These are phyloP conservation scores for Wickerhamomyces silvicola DNA, from an alignment of 805 yeast genomes.

Conservation along the genomic window DNA sequence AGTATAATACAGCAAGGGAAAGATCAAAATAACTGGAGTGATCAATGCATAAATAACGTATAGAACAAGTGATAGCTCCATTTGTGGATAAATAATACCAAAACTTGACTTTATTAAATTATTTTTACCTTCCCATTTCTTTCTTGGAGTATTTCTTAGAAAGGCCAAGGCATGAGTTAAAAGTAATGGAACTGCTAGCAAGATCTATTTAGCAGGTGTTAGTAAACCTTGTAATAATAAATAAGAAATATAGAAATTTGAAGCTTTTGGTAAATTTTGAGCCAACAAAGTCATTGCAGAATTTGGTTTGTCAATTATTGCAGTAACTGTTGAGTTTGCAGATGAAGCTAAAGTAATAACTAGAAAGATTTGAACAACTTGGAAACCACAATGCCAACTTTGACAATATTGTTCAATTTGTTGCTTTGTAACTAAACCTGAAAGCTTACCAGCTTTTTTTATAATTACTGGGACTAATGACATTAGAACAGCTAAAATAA, in stretches of 20 bases:
- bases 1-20: slow-evolving; percentile 52
- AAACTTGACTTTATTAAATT: slow-evolving; percentile 62
- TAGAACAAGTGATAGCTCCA: slow-evolving; percentile 69
- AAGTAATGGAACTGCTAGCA: slow-evolving; percentile 69
- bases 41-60: slow-evolving; percentile 72
- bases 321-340: slow-evolving; percentile 67
- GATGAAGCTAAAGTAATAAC: slow-evolving; percentile 82
- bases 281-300: slow-evolving; percentile 73
- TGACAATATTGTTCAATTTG: slow-evolving; percentile 78
- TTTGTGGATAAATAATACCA: slow-evolving; percentile 78
- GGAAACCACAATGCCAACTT: slow-evolving; percentile 84
- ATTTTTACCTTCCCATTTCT: slow-evolving; percentile 76
- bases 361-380: slow-evolving; percentile 82
- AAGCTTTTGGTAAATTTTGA: slow-evolving; percentile 75
- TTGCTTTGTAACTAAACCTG: slow-evolving; percentile 69
- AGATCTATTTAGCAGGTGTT: slow-evolving; percentile 65
- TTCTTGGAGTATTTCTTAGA: slow-evolving; percentile 84
- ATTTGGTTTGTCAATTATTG: slow-evolving; percentile 58
- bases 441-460: slow-evolving; percentile 63
- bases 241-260: slow-evolving; percentile 84
- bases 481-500: slow-evolving; percentile 78
- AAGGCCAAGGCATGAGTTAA: slow-evolving; percentile 67
- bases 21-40: slow-evolving; percentile 64
- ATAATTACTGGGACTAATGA: slow-evolving; percentile 80
- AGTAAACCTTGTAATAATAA: slow-evolving; percentile 77